Percentiles rank a stretch among this genome's conserved stretches.
Conservation (phyloP, 768 basidiomycete genomes). For the Serpula lacrymans region DNA sequence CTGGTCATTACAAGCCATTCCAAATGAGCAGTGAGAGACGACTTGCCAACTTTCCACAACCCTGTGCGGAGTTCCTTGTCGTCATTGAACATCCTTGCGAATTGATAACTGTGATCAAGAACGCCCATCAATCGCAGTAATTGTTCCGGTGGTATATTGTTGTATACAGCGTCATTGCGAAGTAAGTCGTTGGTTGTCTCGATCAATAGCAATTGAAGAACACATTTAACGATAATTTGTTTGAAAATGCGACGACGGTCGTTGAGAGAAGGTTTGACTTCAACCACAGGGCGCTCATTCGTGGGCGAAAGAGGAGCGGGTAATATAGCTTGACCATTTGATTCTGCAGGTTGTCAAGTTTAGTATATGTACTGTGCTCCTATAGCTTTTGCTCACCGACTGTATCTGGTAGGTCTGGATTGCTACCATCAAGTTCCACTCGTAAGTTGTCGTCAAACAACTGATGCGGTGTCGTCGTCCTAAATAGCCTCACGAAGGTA, state of each 20-base stretch:
- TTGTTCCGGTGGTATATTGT: slow-evolving; percentile 91
- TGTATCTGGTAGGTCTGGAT: slow-evolving; percentile 53
- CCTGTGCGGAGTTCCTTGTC: slow-evolving; percentile 96
- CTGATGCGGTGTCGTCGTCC: slow-evolving; percentile 96
- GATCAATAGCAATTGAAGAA: slow-evolving; percentile 91
- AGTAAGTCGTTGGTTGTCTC: slow-evolving; percentile 96
- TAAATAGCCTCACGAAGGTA: slow-evolving; percentile 94
- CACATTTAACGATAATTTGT: slow-evolving; percentile 99
- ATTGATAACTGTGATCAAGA: slow-evolving; percentile 95
- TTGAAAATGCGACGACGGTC: slow-evolving; percentile 89
- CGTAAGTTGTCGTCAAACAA: slow-evolving; percentile 90
- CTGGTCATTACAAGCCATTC: not conserved
- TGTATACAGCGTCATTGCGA: slow-evolving; percentile 88
- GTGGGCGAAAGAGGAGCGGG: slow-evolving; percentile 85
- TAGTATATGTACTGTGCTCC: not conserved
- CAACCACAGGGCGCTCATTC: slow-evolving; percentile 48
- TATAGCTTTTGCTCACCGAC: slow-evolving; percentile 27
- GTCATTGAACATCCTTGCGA: slow-evolving; percentile 96
- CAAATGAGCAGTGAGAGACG: not conserved
- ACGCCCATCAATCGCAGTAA: slow-evolving; percentile 92
- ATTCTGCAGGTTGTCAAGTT: slow-evolving; percentile 41
- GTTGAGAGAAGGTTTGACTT: slow-evolving; percentile 50
- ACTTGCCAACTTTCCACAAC: slow-evolving; percentile 98
- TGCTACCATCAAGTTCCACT: slow-evolving; percentile 69
- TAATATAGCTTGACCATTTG: slow-evolving; percentile 65